These are phyloP conservation scores for Fraxinus angustifolia DNA, from an alignment of 305 asterid genomes.

Conservation along the genomic window DNA sequence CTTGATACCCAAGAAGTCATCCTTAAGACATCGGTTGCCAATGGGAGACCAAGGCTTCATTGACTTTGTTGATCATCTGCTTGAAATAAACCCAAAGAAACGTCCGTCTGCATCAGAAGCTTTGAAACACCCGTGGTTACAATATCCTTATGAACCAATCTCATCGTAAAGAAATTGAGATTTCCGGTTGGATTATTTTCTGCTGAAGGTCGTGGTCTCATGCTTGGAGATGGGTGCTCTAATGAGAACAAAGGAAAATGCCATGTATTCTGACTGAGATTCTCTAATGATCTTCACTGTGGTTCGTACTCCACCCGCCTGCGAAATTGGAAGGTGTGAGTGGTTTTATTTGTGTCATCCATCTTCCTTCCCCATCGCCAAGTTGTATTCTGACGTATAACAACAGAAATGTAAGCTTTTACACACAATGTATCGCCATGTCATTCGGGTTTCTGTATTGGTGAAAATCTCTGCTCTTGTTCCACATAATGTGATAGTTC, in stretches of 20 bases:
- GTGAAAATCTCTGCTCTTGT: slow-evolving; percentile 37
- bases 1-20: slow-evolving; percentile 87
- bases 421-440: slow-evolving; percentile 39
- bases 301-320: slow-evolving; percentile 7
- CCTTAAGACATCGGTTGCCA: slow-evolving; percentile 83
- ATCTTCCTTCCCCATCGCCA: slow-evolving; percentile 20
- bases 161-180: slow-evolving; percentile 51
- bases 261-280: neutral
- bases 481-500: slow-evolving; percentile 55
- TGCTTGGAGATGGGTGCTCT: slow-evolving; percentile 13
- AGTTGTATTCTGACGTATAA: neutral
- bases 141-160: slow-evolving; percentile 91
- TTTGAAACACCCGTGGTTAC: slow-evolving; percentile 89
- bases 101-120: slow-evolving; percentile 93
- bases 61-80: slow-evolving; percentile 78
- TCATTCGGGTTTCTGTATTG: slow-evolving; percentile 14
- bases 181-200: slow-evolving; percentile 6
- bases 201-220: slow-evolving; percentile 17
- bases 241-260: slow-evolving; percentile 16
- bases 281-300: slow-evolving; percentile 16
- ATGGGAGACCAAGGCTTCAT: slow-evolving; percentile 98
- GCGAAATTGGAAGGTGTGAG: slow-evolving; percentile 34
- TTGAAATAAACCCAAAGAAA: slow-evolving; percentile 76
- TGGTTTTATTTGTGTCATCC: slow-evolving; percentile 26
- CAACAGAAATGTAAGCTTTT: slow-evolving; percentile 34